Evolutionary conservation across 164 flowering plant genomes (phyloP).

Genomic region (Umbellularia californica): DNA sequence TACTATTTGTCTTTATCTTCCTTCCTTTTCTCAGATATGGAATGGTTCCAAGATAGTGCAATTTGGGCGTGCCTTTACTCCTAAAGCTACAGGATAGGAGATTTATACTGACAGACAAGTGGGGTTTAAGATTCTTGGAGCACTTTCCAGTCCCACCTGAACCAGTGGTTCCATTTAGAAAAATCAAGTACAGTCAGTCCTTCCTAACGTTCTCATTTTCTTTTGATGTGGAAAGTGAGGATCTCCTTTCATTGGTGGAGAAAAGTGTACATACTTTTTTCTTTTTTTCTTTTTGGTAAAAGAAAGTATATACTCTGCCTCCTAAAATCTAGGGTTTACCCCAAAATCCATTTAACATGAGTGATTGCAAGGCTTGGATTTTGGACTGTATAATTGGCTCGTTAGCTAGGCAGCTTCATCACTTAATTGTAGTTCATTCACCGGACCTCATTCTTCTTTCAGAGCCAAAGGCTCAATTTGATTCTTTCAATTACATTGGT

Average conservation of each 20-base stretch:
- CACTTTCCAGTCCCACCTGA: neutral
- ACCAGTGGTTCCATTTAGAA: neutral
- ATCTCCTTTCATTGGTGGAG: neutral
- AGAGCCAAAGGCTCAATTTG: too few relatives aligned
- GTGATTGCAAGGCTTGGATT: too few relatives aligned
- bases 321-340: too few relatives aligned
- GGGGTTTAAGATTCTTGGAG: neutral
- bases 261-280: neutral
- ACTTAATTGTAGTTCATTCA: too few relatives aligned
- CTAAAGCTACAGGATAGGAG: neutral
- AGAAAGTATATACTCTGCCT: too few relatives aligned
- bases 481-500: too few relatives aligned
- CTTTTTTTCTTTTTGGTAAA: too few relatives aligned
- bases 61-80: neutral
- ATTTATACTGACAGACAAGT: neutral
- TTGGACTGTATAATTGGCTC: too few relatives aligned
- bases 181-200: slow-evolving; percentile 2
- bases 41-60: slow-evolving; percentile 1
- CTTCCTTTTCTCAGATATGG: neutral
- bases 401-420: too few relatives aligned
- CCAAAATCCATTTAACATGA: too few relatives aligned
- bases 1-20: neutral
- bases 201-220: neutral
- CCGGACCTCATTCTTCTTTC: too few relatives aligned
- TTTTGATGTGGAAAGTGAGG: neutral